Conservation (phyloP, 1,284 basidiomycete species). For the Puccinia horiana region DNA sequence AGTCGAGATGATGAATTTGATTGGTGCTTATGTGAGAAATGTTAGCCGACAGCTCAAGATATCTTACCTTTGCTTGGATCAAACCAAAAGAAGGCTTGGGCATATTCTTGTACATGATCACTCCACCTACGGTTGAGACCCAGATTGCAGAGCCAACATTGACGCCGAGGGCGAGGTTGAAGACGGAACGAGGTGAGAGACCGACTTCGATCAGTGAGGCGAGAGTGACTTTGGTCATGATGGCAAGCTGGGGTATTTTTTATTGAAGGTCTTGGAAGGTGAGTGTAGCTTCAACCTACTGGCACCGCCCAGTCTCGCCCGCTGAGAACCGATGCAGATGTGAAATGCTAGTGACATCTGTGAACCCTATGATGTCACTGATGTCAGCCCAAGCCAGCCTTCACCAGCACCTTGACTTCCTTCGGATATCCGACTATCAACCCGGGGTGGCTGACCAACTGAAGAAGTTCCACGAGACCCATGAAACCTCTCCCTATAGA, state of each 20-base stretch:
- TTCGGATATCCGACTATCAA: too few relatives aligned
- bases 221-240: slow-evolving; percentile 25
- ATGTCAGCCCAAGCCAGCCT: too few relatives aligned
- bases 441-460: too few relatives aligned
- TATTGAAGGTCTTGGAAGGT: background rate
- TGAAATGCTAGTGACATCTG: background rate
- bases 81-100: slow-evolving; percentile 72
- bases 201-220: slow-evolving; percentile 24
- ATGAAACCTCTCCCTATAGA: too few relatives aligned
- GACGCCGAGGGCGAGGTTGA: slow-evolving; percentile 25
- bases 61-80: slow-evolving; percentile 63
- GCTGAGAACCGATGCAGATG: too few relatives aligned
- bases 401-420: too few relatives aligned
- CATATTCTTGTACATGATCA: slow-evolving; percentile 49
- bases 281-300: background rate
- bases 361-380: background rate
- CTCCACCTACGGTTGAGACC: slow-evolving; percentile 49
- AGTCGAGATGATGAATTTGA: background rate
- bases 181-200: slow-evolving; percentile 29
- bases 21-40: background rate
- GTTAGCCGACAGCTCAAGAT: background rate
- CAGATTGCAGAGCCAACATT: slow-evolving; percentile 46
- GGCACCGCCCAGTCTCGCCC: too few relatives aligned
- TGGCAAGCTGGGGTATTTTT: background rate
- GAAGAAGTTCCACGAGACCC: too few relatives aligned